Evolutionary conservation across 208 protist genomes (phyloP).

Genomic region (Herpetomonas samuelpessoai): DNA sequence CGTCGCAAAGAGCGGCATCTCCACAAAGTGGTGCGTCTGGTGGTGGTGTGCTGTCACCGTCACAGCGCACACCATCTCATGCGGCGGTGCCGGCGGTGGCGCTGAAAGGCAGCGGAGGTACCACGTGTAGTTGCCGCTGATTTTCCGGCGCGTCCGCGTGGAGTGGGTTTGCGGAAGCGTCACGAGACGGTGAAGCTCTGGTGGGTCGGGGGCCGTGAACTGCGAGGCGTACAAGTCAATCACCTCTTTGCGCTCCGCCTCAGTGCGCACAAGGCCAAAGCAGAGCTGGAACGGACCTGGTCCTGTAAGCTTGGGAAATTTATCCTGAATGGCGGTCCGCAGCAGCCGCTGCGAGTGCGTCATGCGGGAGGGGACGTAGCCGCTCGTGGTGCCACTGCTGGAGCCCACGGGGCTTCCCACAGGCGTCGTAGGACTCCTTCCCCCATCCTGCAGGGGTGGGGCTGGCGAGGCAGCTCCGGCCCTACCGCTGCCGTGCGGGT

Average conservation of each 20-base stretch:
- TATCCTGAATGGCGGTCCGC: slow-evolving; percentile 78
- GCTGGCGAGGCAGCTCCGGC: too few species aligned
- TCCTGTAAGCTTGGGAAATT: slow-evolving; percentile 67
- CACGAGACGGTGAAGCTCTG: slow-evolving; percentile 67
- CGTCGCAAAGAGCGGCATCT: slow-evolving; percentile 87
- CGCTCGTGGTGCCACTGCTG: slow-evolving; percentile 6
- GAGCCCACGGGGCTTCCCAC: not conserved
- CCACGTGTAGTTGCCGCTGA: slow-evolving; percentile 77
- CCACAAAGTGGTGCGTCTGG: slow-evolving; percentile 73
- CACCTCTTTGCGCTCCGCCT: slow-evolving; percentile 54
- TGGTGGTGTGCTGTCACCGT: slow-evolving; percentile 78
- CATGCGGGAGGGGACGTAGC: slow-evolving; percentile 16
- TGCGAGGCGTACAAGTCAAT: slow-evolving; percentile 82
- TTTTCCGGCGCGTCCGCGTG: slow-evolving; percentile 65
- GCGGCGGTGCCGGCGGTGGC: too few species aligned
- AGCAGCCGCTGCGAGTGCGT: slow-evolving; percentile 74
- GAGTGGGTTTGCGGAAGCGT: slow-evolving; percentile 59
- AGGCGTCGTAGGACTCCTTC: too few species aligned
- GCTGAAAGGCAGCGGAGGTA: slow-evolving; percentile 69
- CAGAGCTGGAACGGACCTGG: slow-evolving; percentile 57
- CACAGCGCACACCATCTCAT: slow-evolving; percentile 74
- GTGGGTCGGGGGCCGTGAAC: slow-evolving; percentile 77
- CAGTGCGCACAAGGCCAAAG: slow-evolving; percentile 66
- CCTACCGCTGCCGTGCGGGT: too few species aligned
- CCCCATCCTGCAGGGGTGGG: too few species aligned